Base-by-base conservation (phyloP, 306 rosid species). In the Cercis canadensis region DNA sequence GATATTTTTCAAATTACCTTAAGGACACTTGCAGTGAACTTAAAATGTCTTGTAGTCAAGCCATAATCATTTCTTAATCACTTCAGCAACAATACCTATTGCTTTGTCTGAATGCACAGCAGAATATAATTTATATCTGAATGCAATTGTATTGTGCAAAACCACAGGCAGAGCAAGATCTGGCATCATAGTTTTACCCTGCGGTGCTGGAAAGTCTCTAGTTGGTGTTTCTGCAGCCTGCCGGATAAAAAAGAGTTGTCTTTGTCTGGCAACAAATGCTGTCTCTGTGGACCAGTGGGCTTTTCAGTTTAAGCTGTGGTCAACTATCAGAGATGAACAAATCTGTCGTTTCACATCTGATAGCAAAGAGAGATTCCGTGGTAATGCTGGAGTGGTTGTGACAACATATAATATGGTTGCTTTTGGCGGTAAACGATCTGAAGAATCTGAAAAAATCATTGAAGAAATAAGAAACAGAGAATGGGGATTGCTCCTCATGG, bases 241-340 rank as follows among this genome's bases (percentile, higher is more conserved):
- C 73, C 88, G 96, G 76, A 87, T 93, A 55, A 91, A 84, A 75
- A 90, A 93, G 81, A 93, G 98, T 76, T 93, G 97, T 64, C 96
- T 93, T 69, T 93, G 98, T 87, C 81, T 93, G 75, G 98, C 98
- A 74, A 93, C 98, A 51, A 93, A 93, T 85, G 96, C 96, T 71
- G 98, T 93, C 54, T 93, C 98, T 31, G 97, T 93, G 52, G 98
- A 93, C 83, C 98, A 93, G 76, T 93, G 98, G 98, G 97, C 98
- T 62, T 93, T 93, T 75, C 97, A 93, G 88, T 90, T 93, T 76
- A 88, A 87, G 79, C 85, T 93, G 43, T 93, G 98, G 98, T 93
- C 98, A 75, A 88, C 91, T 76, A 93, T 90, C 39, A 93, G 92
- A 44, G 98, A 93, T 18, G 98, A 93, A 51, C 93, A 93, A 24